Evolutionary conservation across 192 early-diverging fungal species (phyloP).

Genomic region (Phycomyces nitens): DNA sequence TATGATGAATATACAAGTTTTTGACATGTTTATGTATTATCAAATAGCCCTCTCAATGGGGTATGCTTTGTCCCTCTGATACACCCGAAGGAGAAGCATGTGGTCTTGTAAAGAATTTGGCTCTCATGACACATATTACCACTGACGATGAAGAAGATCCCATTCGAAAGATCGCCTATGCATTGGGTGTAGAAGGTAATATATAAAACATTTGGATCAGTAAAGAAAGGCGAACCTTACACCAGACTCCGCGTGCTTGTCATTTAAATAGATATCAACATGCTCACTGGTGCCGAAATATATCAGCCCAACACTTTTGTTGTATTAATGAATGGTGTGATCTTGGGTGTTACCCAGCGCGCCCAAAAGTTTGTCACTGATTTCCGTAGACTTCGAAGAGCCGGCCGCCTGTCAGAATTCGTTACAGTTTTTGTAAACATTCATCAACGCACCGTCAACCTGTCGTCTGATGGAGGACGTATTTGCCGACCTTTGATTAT

Average conservation of each 20-base stretch:
- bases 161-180: slow-evolving; percentile 72
- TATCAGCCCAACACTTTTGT: slow-evolving; percentile 77
- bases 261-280: slow-evolving; percentile 63
- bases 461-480: slow-evolving; percentile 91
- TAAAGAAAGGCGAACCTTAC: no score
- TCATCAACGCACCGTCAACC: slow-evolving; percentile 81
- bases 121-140: slow-evolving; percentile 98
- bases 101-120: slow-evolving; percentile 95
- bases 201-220: not conserved
- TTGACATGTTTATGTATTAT: no score
- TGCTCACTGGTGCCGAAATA: slow-evolving; percentile 84
- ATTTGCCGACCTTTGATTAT: slow-evolving; percentile 97
- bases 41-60: slow-evolving; percentile 87
- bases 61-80: slow-evolving; percentile 95
- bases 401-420: slow-evolving; percentile 85
- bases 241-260: not conserved
- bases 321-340: slow-evolving; percentile 92
- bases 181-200: slow-evolving; percentile 80
- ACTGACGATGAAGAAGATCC: slow-evolving; percentile 87
- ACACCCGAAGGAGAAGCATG: slow-evolving; percentile 99
- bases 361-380: slow-evolving; percentile 81
- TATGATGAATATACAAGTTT: no score
- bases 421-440: slow-evolving; percentile 86
- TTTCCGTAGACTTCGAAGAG: slow-evolving; percentile 82
- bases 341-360: slow-evolving; percentile 83